Evolutionary conservation across 2,329 filamentous ascomycete species (phyloP).

Genomic region (Neoascochyta sp.): DNA sequence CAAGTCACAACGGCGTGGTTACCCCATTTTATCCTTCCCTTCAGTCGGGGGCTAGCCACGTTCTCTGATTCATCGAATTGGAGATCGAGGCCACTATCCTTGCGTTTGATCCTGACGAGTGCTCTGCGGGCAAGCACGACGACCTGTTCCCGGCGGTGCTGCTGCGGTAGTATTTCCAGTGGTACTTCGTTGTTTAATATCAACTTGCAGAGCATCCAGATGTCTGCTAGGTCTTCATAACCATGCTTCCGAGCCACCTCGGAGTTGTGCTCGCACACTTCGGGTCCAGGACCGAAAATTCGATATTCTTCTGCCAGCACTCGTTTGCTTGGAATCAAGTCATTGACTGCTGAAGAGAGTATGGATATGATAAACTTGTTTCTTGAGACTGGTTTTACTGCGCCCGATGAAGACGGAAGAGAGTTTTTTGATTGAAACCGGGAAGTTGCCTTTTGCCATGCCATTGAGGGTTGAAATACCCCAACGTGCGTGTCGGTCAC

Average conservation of each 20-base stretch:
- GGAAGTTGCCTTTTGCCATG: conserved; percentile 51
- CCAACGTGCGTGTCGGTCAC: conserved; percentile 42
- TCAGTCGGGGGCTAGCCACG: conserved; percentile 40
- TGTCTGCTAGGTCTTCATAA: conserved; percentile 66
- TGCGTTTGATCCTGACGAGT: conserved; percentile 49
- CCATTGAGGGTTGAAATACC: conserved; percentile 48
- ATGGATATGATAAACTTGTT: conserved; percentile 70
- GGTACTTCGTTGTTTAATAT: conserved; percentile 74
- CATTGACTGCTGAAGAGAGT: conserved; percentile 57
- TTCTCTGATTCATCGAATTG: conserved; percentile 44
- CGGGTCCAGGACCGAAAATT: conserved; percentile 77
- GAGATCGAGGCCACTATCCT: conserved; percentile 49
- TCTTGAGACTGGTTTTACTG: conserved; percentile 32
- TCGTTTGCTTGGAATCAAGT: conserved; percentile 72
- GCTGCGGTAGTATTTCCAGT: conserved; percentile 58
- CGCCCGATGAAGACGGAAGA: conserved; percentile 32
- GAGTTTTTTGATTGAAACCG: conserved; percentile 54
- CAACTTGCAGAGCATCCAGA: conserved; percentile 79
- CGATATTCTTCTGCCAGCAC: conserved; percentile 74
- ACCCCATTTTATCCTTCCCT: conserved; percentile 53
- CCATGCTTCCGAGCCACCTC: conserved; percentile 68
- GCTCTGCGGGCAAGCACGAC: conserved; percentile 66
- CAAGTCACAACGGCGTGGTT: conserved; percentile 56
- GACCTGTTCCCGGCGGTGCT: conserved; percentile 56
- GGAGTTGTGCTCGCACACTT: conserved; percentile 82